Evolutionary conservation across 1,284 basidiomycete genomes (phyloP).

Genomic region (Rhodotorula sp.): DNA sequence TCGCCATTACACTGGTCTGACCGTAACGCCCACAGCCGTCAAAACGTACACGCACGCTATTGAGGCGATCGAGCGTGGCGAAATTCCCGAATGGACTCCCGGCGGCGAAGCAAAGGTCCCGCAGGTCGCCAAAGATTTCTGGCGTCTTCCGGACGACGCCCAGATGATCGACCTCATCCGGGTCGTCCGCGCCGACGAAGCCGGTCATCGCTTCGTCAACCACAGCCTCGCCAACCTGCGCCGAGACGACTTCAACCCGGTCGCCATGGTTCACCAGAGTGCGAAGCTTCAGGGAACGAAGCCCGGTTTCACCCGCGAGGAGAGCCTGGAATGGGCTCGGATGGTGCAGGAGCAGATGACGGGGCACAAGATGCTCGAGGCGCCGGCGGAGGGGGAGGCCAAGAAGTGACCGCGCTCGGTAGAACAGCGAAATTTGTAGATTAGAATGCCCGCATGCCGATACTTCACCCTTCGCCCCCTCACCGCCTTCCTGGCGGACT

Average conservation of each 20-base stretch:
- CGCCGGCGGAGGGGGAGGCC: not conserved
- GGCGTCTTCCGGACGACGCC: conserved; percentile 55
- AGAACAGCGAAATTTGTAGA: no score
- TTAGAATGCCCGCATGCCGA: no score
- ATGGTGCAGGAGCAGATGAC: conserved; percentile 53
- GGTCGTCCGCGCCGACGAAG: conserved; percentile 88
- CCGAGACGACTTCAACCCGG: conserved; percentile 80
- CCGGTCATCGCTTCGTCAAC: conserved; percentile 70
- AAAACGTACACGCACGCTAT: conserved; percentile 26
- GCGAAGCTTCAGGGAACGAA: conserved; percentile 63
- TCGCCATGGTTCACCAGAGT: conserved; percentile 77
- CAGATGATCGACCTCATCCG: conserved; percentile 77
- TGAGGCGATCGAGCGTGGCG: conserved; percentile 32
- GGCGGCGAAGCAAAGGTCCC: conserved; percentile 21
- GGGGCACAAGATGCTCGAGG: not conserved
- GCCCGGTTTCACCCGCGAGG: conserved; percentile 69
- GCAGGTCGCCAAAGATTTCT: conserved; percentile 43
- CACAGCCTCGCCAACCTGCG: conserved; percentile 85
- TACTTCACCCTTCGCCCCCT: no score
- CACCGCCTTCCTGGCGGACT: no score
- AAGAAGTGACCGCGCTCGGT: not conserved
- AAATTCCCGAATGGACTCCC: conserved; percentile 37
- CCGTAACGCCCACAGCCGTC: not conserved
- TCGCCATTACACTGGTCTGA: no score
- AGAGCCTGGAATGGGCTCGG: conserved; percentile 59